These are phyloP conservation scores for Auriculariales sp. DNA, from an alignment of 768 basidiomycete species.

Conservation along the genomic window DNA sequence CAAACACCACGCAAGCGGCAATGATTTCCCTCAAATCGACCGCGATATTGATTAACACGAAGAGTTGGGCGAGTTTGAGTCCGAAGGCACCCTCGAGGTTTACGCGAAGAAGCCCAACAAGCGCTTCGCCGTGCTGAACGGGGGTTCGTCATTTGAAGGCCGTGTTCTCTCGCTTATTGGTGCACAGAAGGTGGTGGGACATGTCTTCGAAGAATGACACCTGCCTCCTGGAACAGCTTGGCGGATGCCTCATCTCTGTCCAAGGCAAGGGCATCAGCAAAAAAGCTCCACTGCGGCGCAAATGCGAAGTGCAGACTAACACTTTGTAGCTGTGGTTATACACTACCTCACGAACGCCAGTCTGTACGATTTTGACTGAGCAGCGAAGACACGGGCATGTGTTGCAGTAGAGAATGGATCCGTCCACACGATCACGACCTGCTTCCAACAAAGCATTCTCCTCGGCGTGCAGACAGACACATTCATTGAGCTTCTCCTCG, in stretches of 20 bases:
- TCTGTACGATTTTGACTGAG: conserved; percentile 94
- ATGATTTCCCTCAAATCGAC: no score
- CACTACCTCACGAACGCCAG: conserved; percentile 80
- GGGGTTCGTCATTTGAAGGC: no score
- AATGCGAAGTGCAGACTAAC: conserved; percentile 28
- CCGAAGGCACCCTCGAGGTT: no score
- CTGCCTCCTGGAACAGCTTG: conserved; percentile 60
- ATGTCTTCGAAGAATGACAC: conserved; percentile 65
- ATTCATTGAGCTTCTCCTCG: conserved; percentile 47
- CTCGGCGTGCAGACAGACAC: conserved; percentile 92
- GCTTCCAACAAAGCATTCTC: conserved; percentile 95
- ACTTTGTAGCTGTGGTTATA: conserved; percentile 94
- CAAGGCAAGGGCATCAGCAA: background rate
- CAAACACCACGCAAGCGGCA: no score
- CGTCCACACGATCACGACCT: conserved; percentile 77
- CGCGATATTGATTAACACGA: no score
- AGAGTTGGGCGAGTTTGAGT: no score
- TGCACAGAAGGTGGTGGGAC: conserved; percentile 24
- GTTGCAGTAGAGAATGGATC: conserved; percentile 88
- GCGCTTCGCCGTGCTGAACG: no score
- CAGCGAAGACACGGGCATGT: conserved; percentile 98
- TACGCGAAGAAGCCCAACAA: no score
- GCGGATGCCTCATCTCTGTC: conserved; percentile 72
- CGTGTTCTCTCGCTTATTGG: no score
- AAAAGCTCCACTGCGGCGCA: background rate